Conservation (phyloP, 2,329 filamentous ascomycete genomes). For the Hypoxylon sp. region DNA sequence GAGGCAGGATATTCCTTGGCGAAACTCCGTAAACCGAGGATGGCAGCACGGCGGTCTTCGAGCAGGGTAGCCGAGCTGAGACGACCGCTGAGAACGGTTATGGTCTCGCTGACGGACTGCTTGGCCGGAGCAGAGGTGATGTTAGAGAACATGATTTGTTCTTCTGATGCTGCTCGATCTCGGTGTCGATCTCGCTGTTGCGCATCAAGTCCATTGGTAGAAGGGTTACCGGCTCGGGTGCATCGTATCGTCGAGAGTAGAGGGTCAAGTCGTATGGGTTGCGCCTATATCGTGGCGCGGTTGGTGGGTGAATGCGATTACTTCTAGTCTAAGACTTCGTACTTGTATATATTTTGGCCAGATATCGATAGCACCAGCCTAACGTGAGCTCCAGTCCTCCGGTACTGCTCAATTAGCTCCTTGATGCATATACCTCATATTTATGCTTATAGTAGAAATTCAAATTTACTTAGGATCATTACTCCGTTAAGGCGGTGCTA, state of each 20-base stretch:
- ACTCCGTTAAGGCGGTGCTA: slow-evolving; percentile 20
- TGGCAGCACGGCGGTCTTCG: slow-evolving; percentile 93
- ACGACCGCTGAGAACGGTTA: slow-evolving; percentile 88
- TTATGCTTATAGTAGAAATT: slow-evolving; percentile 4
- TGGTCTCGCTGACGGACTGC: slow-evolving; percentile 96
- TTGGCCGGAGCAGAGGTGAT: slow-evolving; percentile 85
- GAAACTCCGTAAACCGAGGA: slow-evolving; percentile 93
- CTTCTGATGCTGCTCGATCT: slow-evolving; percentile 47
- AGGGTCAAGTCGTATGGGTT: slow-evolving; percentile 4
- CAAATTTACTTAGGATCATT: slow-evolving; percentile 1
- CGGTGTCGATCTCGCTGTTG: slow-evolving; percentile 45
- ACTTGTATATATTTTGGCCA: slow-evolving; percentile 30
- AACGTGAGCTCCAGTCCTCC: slow-evolving; percentile 11
- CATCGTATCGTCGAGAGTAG: slow-evolving; percentile 45
- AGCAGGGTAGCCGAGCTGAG: slow-evolving; percentile 91
- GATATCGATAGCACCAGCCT: slow-evolving; percentile 30
- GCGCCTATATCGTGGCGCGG: slow-evolving; percentile 11
- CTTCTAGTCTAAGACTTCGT: slow-evolving; percentile 6
- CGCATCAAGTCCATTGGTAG: slow-evolving; percentile 53
- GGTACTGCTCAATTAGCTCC: slow-evolving; percentile 6
- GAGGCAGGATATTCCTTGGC: slow-evolving; percentile 97
- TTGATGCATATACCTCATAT: slow-evolving; percentile 9
- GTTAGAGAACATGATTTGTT: slow-evolving; percentile 69
- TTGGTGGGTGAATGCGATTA: slow-evolving; percentile 10
- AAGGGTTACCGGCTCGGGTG: slow-evolving; percentile 47